Conservation (phyloP, 257 asterid species). For the Solanum neorickii region DNA sequence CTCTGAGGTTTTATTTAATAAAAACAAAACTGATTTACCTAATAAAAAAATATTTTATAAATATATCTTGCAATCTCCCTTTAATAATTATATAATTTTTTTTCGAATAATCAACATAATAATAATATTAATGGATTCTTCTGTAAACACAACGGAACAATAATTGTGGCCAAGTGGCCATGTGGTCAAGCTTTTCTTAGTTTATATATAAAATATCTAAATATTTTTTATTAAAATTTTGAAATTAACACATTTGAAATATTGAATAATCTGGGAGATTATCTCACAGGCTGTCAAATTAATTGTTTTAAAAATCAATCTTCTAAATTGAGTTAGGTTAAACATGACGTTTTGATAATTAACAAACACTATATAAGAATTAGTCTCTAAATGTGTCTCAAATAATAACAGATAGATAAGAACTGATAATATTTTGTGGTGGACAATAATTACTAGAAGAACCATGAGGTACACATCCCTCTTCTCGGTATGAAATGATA, state of each 20-base stretch:
- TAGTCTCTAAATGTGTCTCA: too few species aligned
- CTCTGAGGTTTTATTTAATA: neutral
- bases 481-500: too few species aligned
- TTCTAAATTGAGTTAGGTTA: neutral
- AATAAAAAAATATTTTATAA: neutral
- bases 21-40: too few species aligned
- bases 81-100: too few species aligned
- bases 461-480: too few species aligned
- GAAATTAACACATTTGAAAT: neutral
- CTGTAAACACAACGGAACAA: neutral
- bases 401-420: too few species aligned
- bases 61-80: neutral
- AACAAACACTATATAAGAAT: too few species aligned
- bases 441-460: too few species aligned
- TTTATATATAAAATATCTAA: neutral
- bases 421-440: too few species aligned
- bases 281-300: neutral
- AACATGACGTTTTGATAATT: neutral
- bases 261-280: neutral
- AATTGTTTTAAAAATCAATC: too few species aligned
- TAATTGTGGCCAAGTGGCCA: neutral
- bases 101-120: neutral
- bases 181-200: neutral
- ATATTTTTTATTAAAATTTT: too few species aligned
- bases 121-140: neutral